Percentiles rank a stretch among this genome's conserved stretches.
These are phyloP conservation scores for Chrysoporthe cubensis DNA, from an alignment of 2,329 filamentous ascomycete genomes.

Conservation along the genomic window DNA sequence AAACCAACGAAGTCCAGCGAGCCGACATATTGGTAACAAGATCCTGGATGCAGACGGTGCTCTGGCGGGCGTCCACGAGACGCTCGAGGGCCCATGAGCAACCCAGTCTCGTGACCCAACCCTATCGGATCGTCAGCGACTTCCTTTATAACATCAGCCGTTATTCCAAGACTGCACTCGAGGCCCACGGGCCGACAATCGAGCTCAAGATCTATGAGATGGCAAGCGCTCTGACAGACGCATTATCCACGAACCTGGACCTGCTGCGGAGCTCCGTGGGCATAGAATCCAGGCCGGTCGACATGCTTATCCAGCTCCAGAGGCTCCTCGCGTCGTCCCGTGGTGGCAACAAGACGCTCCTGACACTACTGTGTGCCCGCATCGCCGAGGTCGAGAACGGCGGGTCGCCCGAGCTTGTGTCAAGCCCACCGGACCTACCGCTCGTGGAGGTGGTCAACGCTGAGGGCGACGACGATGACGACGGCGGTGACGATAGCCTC, in stretches of 20 bases:
- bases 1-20: slow-evolving; percentile 52
- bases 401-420: slow-evolving; percentile 13
- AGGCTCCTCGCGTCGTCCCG: slow-evolving; percentile 46
- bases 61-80: slow-evolving; percentile 48
- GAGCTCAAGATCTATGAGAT: slow-evolving; percentile 54
- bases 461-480: slow-evolving; percentile 20
- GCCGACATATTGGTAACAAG: slow-evolving; percentile 54
- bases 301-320: slow-evolving; percentile 44
- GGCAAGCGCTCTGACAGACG: slow-evolving; percentile 48
- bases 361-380: slow-evolving; percentile 39
- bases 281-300: slow-evolving; percentile 35
- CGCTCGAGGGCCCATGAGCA: slow-evolving; percentile 29
- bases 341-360: slow-evolving; percentile 46
- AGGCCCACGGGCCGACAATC: slow-evolving; percentile 54
- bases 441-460: slow-evolving; percentile 8
- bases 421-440: slow-evolving; percentile 9
- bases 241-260: slow-evolving; percentile 37
- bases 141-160: slow-evolving; percentile 48
- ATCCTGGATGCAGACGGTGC: slow-evolving; percentile 55
- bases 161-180: slow-evolving; percentile 50
- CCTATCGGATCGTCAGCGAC: slow-evolving; percentile 50
- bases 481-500: slow-evolving; percentile 7
- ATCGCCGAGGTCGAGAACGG: slow-evolving; percentile 31
- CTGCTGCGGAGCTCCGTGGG: slow-evolving; percentile 22
- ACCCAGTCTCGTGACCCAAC: slow-evolving; percentile 40